Evolutionary conservation across 2,329 filamentous ascomycete genomes (phyloP).

Genomic region (Microcera coccophila): DNA sequence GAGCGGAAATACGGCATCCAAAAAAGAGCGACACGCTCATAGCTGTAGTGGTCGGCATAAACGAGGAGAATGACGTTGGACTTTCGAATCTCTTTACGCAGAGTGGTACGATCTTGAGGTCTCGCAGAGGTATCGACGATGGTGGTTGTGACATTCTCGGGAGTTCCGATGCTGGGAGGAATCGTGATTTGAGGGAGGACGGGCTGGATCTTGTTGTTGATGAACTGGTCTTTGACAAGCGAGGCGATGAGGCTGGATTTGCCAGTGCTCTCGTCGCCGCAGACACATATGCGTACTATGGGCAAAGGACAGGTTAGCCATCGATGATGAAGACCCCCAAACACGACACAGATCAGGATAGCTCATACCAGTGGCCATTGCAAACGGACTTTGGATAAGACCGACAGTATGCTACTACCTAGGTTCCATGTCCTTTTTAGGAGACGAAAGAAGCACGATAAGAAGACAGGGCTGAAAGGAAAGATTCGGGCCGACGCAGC

Average conservation of each 20-base stretch:
- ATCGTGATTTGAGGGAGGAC: conserved; percentile 94
- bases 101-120: conserved; percentile 83
- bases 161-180: conserved; percentile 85
- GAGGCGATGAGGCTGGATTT: conserved; percentile 93
- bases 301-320: conserved; percentile 17
- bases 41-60: conserved; percentile 98
- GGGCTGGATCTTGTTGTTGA: conserved; percentile 90
- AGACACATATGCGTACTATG: conserved; percentile 84
- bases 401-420: conserved; percentile 6
- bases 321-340: background rate
- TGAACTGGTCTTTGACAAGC: conserved; percentile 94
- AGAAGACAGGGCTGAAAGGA: conserved; percentile 1
- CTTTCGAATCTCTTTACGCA: conserved; percentile 93
- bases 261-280: conserved; percentile 92
- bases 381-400: conserved; percentile 5
- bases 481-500: background rate
- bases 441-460: conserved; percentile 2
- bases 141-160: conserved; percentile 94
- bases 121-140: conserved; percentile 96
- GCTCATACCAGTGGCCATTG: conserved; percentile 25
- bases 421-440: conserved; percentile 17
- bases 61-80: conserved; percentile 95
- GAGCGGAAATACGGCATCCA: conserved; percentile 99
- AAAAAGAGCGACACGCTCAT: conserved; percentile 92
- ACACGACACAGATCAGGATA: background rate